These are phyloP conservation scores for Quercus engelmannii DNA, from an alignment of 306 rosid species.

Conservation along the genomic window DNA sequence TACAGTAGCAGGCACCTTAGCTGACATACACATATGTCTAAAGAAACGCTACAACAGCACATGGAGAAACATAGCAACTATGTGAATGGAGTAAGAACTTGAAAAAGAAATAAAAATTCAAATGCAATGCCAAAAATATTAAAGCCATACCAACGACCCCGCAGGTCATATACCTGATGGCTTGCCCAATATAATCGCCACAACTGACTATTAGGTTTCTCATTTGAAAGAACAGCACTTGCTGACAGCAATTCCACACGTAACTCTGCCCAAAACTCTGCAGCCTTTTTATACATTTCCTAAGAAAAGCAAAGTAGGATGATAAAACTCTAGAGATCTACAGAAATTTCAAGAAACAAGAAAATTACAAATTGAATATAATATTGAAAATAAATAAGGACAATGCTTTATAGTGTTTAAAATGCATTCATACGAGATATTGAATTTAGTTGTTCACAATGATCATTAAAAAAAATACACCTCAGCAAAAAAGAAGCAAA, in stretches of 20 bases:
- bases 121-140: background rate
- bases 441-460: background rate
- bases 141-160: background rate
- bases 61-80: constrained; percentile 21
- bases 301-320: constrained; percentile 18
- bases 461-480: background rate
- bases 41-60: constrained; percentile 84
- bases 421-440: background rate
- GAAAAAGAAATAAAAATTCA: background rate
- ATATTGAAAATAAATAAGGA: background rate
- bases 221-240: constrained; percentile 54
- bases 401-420: background rate
- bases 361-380: background rate
- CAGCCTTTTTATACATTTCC: constrained; percentile 89
- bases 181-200: constrained; percentile 99
- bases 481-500: background rate
- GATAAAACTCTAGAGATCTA: background rate
- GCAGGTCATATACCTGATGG: constrained; percentile 68
- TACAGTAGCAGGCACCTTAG: constrained; percentile 95
- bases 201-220: constrained; percentile 78
- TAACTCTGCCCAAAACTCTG: constrained; percentile 92
- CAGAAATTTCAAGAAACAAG: background rate
- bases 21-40: constrained; percentile 98
- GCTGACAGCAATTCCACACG: constrained; percentile 82
- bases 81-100: constrained; percentile 6